Evolutionary conservation across 768 basidiomycete genomes (phyloP).

Genomic region (Mycena epipterygia): DNA sequence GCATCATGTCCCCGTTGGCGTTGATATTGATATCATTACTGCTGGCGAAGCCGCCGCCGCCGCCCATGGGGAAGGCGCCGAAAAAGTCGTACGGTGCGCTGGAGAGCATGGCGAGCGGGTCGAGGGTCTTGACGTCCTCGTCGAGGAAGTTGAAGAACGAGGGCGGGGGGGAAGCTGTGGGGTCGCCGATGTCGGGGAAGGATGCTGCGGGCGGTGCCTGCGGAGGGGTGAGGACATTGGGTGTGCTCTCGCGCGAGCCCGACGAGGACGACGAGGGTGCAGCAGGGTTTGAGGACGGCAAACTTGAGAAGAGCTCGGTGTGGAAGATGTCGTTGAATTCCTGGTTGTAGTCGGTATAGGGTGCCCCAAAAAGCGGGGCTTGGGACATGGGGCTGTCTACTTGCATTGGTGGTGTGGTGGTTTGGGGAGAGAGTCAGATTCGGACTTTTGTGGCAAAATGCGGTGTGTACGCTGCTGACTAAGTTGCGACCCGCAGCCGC

Average conservation of each 20-base stretch:
- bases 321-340: conserved; percentile 77
- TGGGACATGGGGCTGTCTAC: conserved; percentile 54
- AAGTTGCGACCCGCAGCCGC: too few species aligned
- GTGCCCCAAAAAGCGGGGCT: conserved; percentile 39
- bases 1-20: conserved; percentile 41
- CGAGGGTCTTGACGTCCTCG: conserved; percentile 57
- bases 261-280: conserved; percentile 48
- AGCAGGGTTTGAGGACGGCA: conserved; percentile 40
- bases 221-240: conserved; percentile 62
- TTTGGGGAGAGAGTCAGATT: neutral
- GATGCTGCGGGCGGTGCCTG: conserved; percentile 50
- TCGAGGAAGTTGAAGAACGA: conserved; percentile 60
- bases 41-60: conserved; percentile 40
- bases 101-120: conserved; percentile 44
- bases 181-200: conserved; percentile 55
- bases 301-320: conserved; percentile 68
- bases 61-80: conserved; percentile 46
- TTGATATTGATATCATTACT: too few species aligned
- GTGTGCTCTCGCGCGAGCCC: conserved; percentile 58
- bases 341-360: conserved; percentile 40
- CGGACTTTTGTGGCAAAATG: too few species aligned
- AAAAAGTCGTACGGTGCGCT: conserved; percentile 57
- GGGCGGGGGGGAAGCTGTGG: conserved; percentile 43
- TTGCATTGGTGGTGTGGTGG: conserved; percentile 47
- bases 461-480: too few species aligned